Evolutionary conservation across 177 flowering plant genomes (phyloP).

Genomic region (Telopea speciosissima): DNA sequence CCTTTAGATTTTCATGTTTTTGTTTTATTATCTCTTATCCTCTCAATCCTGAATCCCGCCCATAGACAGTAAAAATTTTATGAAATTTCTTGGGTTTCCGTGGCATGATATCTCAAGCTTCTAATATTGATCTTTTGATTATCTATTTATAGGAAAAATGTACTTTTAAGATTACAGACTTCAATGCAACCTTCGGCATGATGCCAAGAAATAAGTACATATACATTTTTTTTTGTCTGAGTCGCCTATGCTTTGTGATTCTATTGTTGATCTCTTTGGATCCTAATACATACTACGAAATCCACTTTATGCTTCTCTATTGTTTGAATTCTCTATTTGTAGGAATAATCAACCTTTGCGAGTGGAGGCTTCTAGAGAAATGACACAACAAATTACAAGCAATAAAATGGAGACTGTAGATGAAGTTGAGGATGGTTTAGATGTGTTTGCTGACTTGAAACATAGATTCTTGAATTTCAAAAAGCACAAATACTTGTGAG

Average conservation of each 20-base stretch:
- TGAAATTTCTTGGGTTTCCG: neutral
- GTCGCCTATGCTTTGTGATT: conserved; percentile 1
- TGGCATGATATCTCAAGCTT: neutral
- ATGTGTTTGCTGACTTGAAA: conserved; percentile 53
- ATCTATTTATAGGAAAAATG: conserved; percentile 26
- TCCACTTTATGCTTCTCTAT: conserved; percentile 7
- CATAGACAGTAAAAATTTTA: neutral
- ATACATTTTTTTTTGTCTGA: conserved; percentile 10
- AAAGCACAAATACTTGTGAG: conserved; percentile 69
- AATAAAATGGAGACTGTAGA: conserved; percentile 22
- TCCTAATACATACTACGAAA: neutral
- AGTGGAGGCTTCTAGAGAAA: conserved; percentile 40
- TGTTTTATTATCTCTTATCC: neutral
- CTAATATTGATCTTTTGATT: conserved; percentile 23
- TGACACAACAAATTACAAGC: conserved; percentile 32
- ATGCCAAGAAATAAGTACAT: conserved; percentile 34
- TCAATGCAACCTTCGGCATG: conserved; percentile 31
- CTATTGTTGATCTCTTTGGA: neutral
- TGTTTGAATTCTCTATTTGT: conserved; percentile 16
- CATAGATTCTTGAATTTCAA: conserved; percentile 73
- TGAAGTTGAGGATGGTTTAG: conserved; percentile 21
- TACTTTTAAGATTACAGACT: conserved; percentile 24
- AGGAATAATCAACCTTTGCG: conserved; percentile 33
- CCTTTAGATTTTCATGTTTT: too few relatives aligned
- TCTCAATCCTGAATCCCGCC: neutral